Evolutionary conservation across 2,329 filamentous ascomycete genomes (phyloP).

Genomic region (Fusarium drepaniforme): DNA sequence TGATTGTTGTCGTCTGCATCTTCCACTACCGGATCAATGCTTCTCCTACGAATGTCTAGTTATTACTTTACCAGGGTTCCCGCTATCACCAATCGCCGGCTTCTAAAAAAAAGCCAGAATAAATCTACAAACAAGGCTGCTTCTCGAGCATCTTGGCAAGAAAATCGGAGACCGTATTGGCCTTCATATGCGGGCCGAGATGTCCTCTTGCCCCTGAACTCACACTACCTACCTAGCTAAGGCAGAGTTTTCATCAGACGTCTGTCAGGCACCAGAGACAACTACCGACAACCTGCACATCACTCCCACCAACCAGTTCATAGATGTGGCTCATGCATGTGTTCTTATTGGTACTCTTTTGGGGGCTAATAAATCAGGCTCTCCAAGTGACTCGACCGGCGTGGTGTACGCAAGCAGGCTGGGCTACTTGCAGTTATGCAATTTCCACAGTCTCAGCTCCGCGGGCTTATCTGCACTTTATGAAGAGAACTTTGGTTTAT

Average conservation of each 20-base stretch:
- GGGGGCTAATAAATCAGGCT: not conserved
- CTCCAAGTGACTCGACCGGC: not conserved
- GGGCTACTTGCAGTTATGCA: not conserved
- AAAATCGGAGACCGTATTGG: not conserved
- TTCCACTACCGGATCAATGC: slow-evolving; percentile 53
- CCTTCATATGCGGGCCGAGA: not conserved
- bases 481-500: not conserved
- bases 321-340: not conserved
- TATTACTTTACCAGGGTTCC: slow-evolving; percentile 30
- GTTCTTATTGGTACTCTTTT: not conserved
- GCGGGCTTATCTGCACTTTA: not conserved
- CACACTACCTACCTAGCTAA: not conserved
- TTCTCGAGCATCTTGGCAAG: not conserved
- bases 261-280: not conserved
- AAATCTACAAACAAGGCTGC: not conserved
- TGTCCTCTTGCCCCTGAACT: not conserved
- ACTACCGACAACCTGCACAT: not conserved
- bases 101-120: too few species aligned
- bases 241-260: not conserved
- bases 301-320: not conserved
- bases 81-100: not conserved
- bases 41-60: not conserved
- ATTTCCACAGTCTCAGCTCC: not conserved
- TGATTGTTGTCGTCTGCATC: slow-evolving; percentile 56
- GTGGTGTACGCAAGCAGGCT: not conserved